Percentiles rank a stretch among this genome's conserved stretches.
Evolutionary conservation across 192 early-diverging fungal genomes (phyloP).

Genomic region (Diversispora epigaea): DNA sequence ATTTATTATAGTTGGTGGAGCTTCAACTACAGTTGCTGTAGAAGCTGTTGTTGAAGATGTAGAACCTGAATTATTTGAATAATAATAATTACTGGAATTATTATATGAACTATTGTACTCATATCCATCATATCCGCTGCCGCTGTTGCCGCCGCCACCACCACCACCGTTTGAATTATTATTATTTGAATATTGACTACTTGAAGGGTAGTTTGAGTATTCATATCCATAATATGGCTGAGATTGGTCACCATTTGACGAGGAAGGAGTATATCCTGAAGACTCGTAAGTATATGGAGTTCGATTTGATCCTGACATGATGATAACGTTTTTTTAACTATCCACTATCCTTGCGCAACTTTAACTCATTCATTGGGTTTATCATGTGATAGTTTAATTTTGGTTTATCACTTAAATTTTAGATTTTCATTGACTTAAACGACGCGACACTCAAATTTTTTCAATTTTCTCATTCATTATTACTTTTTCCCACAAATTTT

Average conservation of each 20-base stretch:
- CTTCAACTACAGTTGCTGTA: slow-evolving; percentile 23
- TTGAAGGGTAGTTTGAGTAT: slow-evolving; percentile 1
- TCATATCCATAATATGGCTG: slow-evolving; percentile 23
- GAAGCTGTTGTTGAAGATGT: background rate
- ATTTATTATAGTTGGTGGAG: slow-evolving; percentile 21
- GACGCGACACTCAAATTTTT: too few relatives aligned
- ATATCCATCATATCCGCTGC: slow-evolving; percentile 1
- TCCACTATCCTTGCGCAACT: too few relatives aligned
- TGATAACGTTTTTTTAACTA: background rate
- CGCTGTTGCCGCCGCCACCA: background rate
- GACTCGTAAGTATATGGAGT: slow-evolving; percentile 8
- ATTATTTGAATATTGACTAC: background rate
- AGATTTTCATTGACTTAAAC: too few relatives aligned
- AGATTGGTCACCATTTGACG: background rate
- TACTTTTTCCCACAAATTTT: too few relatives aligned
- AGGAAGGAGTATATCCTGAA: background rate
- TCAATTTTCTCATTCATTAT: too few relatives aligned
- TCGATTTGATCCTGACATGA: slow-evolving; percentile 12
- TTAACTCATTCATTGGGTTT: too few relatives aligned
- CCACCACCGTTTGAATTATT: background rate
- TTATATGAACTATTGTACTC: background rate
- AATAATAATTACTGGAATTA: slow-evolving; percentile 14
- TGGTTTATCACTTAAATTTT: too few relatives aligned
- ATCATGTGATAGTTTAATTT: too few relatives aligned
- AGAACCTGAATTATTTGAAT: background rate